Base-by-base conservation (phyloP, 768 basidiomycete species). In the Pleurotus tuber-regium region DNA sequence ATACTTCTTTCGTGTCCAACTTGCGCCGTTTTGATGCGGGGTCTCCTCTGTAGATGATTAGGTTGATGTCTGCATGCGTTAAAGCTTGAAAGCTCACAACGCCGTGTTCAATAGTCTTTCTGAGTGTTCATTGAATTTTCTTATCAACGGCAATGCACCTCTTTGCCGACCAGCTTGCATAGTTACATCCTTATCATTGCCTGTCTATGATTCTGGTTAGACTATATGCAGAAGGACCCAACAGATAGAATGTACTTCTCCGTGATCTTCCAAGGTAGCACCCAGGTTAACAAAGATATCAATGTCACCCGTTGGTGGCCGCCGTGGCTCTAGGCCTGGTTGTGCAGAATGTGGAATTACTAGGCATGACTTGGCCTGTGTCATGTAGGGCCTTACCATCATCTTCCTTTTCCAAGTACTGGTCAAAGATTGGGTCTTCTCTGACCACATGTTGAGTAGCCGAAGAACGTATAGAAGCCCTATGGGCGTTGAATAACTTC, bases 61-160 rank as follows among this genome's bases (percentile, higher is more conserved):
- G 21, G 28, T 21, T 23, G 25, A 51, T n/a, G 50, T 54, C 14
- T 16, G 28, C 26, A 19, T 25, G 19, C 23, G 9, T 46, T 14
- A 11, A 35, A 16, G 23, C 49, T 29, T 14, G 26, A 30, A 40
- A 14, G 58, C 66, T 59, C 61, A 89, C 89, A 92, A 61, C 4
- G 89, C 86, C 36, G 90, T 84, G 52, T 88, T 86, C 11, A 98
- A 71, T 8, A 98, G 72, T 57, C 93, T 73, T 59, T 96, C 92
- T 0, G 93, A 97, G 66, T 99, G 97, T 62, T 98, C 93, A 61
- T 98, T 99, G 70, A 99, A 98, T 64, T 95, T 90, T 43, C 96
- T 80, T 57, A 99, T 98, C 41, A 98, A 77, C 0, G 97, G 97
- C 19, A 99, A 69, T 10, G 91, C 89, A 29, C 86, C 87, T 43